phyloP scores from a whole-genome alignment of 2,329 filamentous ascomycete genomes.

The Microdochium nivale region DNA sequence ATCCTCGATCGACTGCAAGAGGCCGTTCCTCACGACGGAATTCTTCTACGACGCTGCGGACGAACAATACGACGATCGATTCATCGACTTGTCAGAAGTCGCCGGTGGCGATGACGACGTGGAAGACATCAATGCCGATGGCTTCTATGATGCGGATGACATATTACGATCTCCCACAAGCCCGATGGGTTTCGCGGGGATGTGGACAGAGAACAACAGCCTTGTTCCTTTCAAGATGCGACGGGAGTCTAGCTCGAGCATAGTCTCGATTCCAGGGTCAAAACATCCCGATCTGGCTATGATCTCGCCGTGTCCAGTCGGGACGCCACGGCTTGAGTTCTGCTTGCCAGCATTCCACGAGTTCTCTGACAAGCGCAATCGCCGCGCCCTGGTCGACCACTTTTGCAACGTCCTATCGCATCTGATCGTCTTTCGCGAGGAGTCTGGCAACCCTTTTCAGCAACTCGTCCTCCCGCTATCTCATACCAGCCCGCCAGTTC shows the following conservation, averaged over 20 bases:
- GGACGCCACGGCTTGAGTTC: constrained; percentile 40
- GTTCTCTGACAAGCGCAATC: constrained; percentile 44
- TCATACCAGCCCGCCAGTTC: constrained; percentile 48
- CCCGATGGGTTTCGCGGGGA: not conserved
- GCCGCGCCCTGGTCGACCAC: constrained; percentile 49
- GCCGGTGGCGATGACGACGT: not conserved
- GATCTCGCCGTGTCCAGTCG: constrained; percentile 28
- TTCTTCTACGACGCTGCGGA: constrained; percentile 11
- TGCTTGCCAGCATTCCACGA: constrained; percentile 44
- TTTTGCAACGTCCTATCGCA: constrained; percentile 57
- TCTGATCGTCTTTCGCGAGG: constrained; percentile 56
- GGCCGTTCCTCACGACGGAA: constrained; percentile 7
- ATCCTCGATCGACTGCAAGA: constrained; percentile 4
- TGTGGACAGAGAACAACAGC: constrained; percentile 1
- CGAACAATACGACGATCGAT: constrained; percentile 11
- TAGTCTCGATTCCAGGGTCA: constrained; percentile 12
- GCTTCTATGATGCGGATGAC: constrained; percentile 6
- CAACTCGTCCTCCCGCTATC: constrained; percentile 54
- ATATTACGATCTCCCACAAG: constrained; percentile 1
- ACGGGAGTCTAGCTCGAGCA: constrained; percentile 10
- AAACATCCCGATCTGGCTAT: constrained; percentile 28
- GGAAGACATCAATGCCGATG: constrained; percentile 7
- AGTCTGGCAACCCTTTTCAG: constrained; percentile 54
- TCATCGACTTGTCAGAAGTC: not conserved
- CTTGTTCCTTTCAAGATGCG: constrained; percentile 10